Evolutionary conservation across 352 stramenopile genomes (phyloP).

Genomic region (Pythium biforme): DNA sequence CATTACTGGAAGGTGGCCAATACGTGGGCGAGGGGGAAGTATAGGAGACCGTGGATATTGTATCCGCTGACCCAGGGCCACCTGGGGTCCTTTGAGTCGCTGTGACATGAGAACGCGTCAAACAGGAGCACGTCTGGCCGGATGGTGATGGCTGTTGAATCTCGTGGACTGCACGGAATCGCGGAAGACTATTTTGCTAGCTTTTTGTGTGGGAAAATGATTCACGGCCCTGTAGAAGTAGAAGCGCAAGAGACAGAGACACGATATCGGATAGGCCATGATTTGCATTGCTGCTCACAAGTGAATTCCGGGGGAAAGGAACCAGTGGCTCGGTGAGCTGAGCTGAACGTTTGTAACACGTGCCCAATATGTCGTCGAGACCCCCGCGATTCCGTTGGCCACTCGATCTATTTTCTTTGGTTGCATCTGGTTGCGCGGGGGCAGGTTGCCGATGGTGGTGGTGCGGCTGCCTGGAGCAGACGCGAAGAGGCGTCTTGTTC

Average conservation of each 20-base stretch:
- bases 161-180: conserved; percentile 2
- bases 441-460: not conserved
- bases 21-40: not conserved
- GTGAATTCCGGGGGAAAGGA: not conserved
- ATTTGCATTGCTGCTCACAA: not conserved
- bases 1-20: no score
- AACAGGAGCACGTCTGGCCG: not conserved
- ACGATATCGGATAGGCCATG: not conserved
- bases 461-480: not conserved
- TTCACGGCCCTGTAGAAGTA: not conserved
- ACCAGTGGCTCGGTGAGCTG: not conserved
- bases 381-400: not conserved
- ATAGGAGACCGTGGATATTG: not conserved
- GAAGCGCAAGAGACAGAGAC: not conserved
- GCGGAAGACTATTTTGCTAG: not conserved
- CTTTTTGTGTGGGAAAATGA: not conserved
- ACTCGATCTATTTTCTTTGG: conserved; percentile 19
- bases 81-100: not conserved
- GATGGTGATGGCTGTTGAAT: conserved; percentile 5
- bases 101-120: not conserved
- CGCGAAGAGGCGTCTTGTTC: not conserved
- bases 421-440: conserved; percentile 8
- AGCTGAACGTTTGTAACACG: not conserved
- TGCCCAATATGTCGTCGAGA: not conserved
- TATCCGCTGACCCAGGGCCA: not conserved